Percentiles rank a stretch among this genome's conserved stretches.
These are phyloP conservation scores for Calocybe gangraenosa DNA, from an alignment of 768 basidiomycete species.

Conservation along the genomic window DNA sequence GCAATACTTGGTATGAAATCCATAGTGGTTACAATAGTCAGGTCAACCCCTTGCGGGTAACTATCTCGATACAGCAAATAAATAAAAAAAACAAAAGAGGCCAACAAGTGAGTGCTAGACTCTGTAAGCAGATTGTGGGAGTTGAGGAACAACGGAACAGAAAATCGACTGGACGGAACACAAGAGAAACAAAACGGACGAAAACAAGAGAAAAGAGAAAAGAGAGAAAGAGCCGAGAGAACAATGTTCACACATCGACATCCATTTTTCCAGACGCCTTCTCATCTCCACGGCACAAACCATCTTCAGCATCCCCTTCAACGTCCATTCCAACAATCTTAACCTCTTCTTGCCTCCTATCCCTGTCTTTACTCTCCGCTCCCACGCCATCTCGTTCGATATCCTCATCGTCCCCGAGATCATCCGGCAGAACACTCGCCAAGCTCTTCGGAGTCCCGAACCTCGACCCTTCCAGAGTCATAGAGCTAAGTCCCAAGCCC, in stretches of 20 bases:
- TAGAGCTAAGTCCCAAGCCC: constrained; percentile 22
- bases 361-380: constrained; percentile 5
- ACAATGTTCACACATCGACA: constrained; percentile 17
- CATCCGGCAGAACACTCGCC: constrained; percentile 17
- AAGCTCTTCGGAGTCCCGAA: constrained; percentile 23
- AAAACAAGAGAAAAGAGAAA: neutral
- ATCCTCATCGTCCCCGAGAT: constrained; percentile 12
- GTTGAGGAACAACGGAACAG: too few species aligned
- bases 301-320: constrained; percentile 12
- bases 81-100: too few species aligned
- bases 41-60: too few species aligned
- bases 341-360: constrained; percentile 21
- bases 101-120: too few species aligned
- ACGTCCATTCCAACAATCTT: constrained; percentile 24
- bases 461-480: constrained; percentile 14
- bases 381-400: neutral
- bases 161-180: too few species aligned
- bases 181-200: too few species aligned
- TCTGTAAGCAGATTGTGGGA: too few species aligned
- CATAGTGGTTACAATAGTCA: too few species aligned
- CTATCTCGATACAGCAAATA: too few species aligned
- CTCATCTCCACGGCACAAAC: constrained; percentile 1
- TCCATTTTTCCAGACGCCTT: constrained; percentile 22
- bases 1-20: too few species aligned
- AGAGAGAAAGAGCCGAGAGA: neutral